Evolutionary conservation across 1,284 basidiomycete genomes (phyloP).

Genomic region (Fistulinella staudtii): DNA sequence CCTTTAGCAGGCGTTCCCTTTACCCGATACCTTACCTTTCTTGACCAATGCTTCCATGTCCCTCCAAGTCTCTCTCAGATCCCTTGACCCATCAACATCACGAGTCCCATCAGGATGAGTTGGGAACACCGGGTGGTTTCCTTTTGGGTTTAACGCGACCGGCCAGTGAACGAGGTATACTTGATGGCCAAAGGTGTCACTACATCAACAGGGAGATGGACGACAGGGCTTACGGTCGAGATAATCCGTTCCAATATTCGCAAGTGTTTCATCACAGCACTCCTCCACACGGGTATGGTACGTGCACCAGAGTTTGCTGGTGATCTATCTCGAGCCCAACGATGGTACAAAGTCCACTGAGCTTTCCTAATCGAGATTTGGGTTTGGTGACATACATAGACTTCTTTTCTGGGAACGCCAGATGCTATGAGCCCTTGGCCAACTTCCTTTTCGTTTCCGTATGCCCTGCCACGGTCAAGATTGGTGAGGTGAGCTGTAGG

Average conservation of each 20-base stretch:
- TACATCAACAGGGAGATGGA: neutral
- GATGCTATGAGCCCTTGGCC: constrained; percentile 77
- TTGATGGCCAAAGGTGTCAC: neutral
- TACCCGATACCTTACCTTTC: constrained; percentile 41
- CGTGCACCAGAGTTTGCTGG: constrained; percentile 70
- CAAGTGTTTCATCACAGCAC: constrained; percentile 66
- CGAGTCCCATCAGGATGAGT: constrained; percentile 64
- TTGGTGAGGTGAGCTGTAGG: constrained; percentile 18
- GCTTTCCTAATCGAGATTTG: neutral
- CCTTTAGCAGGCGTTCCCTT: constrained; percentile 1
- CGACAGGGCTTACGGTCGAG: constrained; percentile 56
- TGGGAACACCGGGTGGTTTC: constrained; percentile 70
- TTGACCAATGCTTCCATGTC: constrained; percentile 75
- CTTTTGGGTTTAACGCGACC: constrained; percentile 68
- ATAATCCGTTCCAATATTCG: constrained; percentile 72
- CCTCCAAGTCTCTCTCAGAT: constrained; percentile 72
- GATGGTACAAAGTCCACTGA: neutral
- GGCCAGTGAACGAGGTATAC: constrained; percentile 86
- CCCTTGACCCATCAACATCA: constrained; percentile 64
- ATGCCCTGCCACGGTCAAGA: constrained; percentile 44
- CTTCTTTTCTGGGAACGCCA: constrained; percentile 73
- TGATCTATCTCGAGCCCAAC: constrained; percentile 43
- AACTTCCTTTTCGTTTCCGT: constrained; percentile 81
- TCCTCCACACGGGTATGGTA: constrained; percentile 74
- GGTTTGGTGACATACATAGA: constrained; percentile 54